Evolutionary conservation across 768 basidiomycete species (phyloP), one percentile per base, ranked within the genome.

Genomic region (Mycena kentingensis): DNA sequence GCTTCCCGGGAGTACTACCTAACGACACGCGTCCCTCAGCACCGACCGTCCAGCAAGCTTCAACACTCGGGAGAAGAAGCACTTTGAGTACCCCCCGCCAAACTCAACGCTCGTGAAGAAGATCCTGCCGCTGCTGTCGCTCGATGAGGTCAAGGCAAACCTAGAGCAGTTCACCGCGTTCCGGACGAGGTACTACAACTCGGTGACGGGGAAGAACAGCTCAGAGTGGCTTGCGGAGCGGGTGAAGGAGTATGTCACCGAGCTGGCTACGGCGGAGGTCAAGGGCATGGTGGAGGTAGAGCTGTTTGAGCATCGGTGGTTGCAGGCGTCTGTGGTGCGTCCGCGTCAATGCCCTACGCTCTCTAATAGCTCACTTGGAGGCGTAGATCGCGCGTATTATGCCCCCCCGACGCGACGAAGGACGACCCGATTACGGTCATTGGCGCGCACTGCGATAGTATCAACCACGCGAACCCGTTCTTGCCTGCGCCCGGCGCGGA

Each of bases 81-180:
- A 37, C 34, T 57, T 50, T 36, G 46, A 47, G 5, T 60, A 57
- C 24, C 55, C 55, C 21, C 25, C 53, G 22, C 54, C 54, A 5
- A 50, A 49, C 45, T 46, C 52, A 12, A 49, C 41, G 3, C 45
- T 61, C 21, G 55, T 55, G 4, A 18, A 29, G 2, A n/a, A 15
- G 2, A 38, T 58, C 2, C 35, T 61, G 13, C 39, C 49, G 16
- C 25, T 26, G 3, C 49, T 60, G 19, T 51, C 45, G 16, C 41
- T 21, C 10, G 15, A 34, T 19, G 58, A 58, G 21, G 57, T 65
- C 54, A 34, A 55, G 22, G 27, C 67, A 41, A 74, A 79, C 46
- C 67, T 84, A 1, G 60, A 71, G 47, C 70, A 69, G 49, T 55
- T 62, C 24, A 54, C 59, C 0, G 37, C 52, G 3, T 66, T 66